Percentiles rank a stretch among this genome's conserved stretches.
Conservation (phyloP, 2,329 filamentous ascomycete genomes). For the Pseudofabraea citricarpa region DNA sequence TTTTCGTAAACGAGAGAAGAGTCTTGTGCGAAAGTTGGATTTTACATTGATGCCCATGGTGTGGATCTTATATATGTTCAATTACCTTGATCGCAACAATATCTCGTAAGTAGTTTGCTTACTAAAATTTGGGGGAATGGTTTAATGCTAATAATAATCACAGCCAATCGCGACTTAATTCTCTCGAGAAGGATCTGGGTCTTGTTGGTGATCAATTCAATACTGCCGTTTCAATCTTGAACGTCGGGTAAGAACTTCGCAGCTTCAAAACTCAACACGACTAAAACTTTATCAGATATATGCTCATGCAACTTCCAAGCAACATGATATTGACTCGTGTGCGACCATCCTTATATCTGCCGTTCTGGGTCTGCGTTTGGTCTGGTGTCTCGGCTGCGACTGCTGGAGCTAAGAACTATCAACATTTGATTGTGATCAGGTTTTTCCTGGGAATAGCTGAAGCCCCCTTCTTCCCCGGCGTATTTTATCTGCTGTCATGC, state of each 20-base stretch:
- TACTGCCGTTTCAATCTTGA: slow-evolving; percentile 7
- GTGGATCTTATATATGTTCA: slow-evolving; percentile 6
- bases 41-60: slow-evolving; percentile 5
- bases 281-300: too few species aligned
- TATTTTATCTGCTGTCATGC: slow-evolving; percentile 37
- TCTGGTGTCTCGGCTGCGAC: slow-evolving; percentile 40
- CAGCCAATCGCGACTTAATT: neutral
- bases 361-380: slow-evolving; percentile 29
- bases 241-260: slow-evolving; percentile 29
- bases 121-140: neutral
- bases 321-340: slow-evolving; percentile 42
- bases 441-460: slow-evolving; percentile 41
- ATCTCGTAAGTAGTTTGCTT: slow-evolving; percentile 4
- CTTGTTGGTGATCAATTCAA: slow-evolving; percentile 34
- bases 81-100: slow-evolving; percentile 4
- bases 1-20: neutral
- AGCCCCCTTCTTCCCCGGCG: slow-evolving; percentile 39
- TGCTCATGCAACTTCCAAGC: slow-evolving; percentile 43
- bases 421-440: slow-evolving; percentile 34
- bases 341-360: slow-evolving; percentile 4
- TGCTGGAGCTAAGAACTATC: slow-evolving; percentile 29
- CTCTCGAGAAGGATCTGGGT: slow-evolving; percentile 18
- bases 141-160: neutral
- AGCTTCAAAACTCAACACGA: too few species aligned
- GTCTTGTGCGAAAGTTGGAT: slow-evolving; percentile 4